These are phyloP conservation scores for Cicer arietinum DNA, from an alignment of 306 rosid genomes.

Conservation along the genomic window DNA sequence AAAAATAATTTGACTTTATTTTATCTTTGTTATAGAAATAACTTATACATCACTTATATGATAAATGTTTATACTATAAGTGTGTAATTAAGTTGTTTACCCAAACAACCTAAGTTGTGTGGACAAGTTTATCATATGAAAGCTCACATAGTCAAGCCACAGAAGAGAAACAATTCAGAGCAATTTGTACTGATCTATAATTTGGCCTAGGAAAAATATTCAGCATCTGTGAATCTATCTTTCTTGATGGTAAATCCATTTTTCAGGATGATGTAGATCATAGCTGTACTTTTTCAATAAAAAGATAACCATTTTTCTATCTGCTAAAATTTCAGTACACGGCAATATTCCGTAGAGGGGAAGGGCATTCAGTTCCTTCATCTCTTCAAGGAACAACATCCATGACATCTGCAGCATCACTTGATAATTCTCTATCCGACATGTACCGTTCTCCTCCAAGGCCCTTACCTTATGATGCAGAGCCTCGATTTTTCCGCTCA, in stretches of 20 bases:
- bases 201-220: slow-evolving; percentile 18
- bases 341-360: slow-evolving; percentile 80
- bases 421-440: slow-evolving; percentile 80
- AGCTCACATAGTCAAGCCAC: neutral
- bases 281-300: slow-evolving; percentile 18
- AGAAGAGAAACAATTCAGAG: slow-evolving; percentile 4
- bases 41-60: too few relatives aligned
- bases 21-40: too few relatives aligned
- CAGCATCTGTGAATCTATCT: slow-evolving; percentile 27
- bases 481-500: slow-evolving; percentile 69
- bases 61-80: too few relatives aligned
- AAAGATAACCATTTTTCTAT: slow-evolving; percentile 34
- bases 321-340: slow-evolving; percentile 65
- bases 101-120: neutral
- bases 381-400: slow-evolving; percentile 86
- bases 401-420: slow-evolving; percentile 71
- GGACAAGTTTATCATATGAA: slow-evolving; percentile 23
- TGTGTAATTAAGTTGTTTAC: too few relatives aligned
- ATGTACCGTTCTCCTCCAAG: slow-evolving; percentile 95
- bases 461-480: slow-evolving; percentile 95
- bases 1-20: too few relatives aligned
- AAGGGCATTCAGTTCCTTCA: slow-evolving; percentile 77
- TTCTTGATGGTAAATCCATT: slow-evolving; percentile 28
- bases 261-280: slow-evolving; percentile 14
- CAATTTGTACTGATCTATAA: slow-evolving; percentile 14